These are phyloP conservation scores for Daldinia sp. DNA, from an alignment of 2,329 filamentous ascomycete species.

Conservation along the genomic window DNA sequence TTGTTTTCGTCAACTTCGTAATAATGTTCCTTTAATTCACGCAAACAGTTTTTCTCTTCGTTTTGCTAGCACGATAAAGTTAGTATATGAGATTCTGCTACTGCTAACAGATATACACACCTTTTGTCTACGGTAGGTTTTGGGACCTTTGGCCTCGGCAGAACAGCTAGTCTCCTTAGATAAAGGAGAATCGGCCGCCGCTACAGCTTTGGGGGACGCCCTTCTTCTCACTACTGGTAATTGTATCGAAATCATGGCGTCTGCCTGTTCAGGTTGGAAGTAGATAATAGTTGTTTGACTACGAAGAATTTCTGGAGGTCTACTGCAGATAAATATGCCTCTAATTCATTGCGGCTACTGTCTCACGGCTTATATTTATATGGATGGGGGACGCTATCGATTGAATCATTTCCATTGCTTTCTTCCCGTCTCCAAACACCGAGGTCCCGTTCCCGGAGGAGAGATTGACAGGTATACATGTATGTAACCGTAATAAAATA, in stretches of 20 bases:
- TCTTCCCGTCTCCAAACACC: too few species aligned
- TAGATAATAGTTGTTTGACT: not conserved
- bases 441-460: not conserved
- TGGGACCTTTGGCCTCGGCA: too few species aligned
- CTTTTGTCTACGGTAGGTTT: not conserved
- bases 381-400: not conserved
- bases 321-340: not conserved
- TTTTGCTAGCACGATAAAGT: not conserved
- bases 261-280: not conserved
- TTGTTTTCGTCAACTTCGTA: not conserved
- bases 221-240: too few species aligned
- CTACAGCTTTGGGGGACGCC: not conserved
- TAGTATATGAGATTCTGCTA: not conserved
- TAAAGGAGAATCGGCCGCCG: not conserved
- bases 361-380: not conserved
- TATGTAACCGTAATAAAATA: not conserved
- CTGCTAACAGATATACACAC: not conserved
- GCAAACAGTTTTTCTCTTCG: too few species aligned
- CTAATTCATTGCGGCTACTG: not conserved
- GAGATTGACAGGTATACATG: not conserved
- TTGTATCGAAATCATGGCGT: not conserved
- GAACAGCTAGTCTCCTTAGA: not conserved
- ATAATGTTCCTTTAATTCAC: not conserved
- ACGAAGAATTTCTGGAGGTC: not conserved
- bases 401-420: not conserved